These are phyloP conservation scores for Monilinia vaccinii-corymbosi DNA, from an alignment of 2,329 filamentous ascomycete species.

Conservation along the genomic window DNA sequence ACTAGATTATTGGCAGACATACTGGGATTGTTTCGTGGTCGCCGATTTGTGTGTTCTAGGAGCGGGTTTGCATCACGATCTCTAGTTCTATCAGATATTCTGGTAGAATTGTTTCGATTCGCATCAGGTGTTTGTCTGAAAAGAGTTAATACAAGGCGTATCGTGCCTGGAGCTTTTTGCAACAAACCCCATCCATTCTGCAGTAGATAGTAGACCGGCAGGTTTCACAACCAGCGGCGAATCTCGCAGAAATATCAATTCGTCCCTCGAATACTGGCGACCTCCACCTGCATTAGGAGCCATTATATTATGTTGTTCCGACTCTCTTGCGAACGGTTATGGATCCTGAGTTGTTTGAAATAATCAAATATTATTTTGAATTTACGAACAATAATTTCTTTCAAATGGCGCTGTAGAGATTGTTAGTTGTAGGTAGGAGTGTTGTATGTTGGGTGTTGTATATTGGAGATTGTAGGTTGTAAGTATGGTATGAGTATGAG, in stretches of 20 bases:
- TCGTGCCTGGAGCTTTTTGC: not conserved
- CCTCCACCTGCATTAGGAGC: slow-evolving; percentile 21
- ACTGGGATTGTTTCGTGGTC: slow-evolving; percentile 46
- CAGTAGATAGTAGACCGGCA: slow-evolving; percentile 65
- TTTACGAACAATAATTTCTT: not conserved
- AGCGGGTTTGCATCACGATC: slow-evolving; percentile 25
- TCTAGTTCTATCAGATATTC: slow-evolving; percentile 41
- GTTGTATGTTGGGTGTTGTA: not conserved
- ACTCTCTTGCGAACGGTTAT: not conserved
- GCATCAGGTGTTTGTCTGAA: slow-evolving; percentile 24
- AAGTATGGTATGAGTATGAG: not conserved
- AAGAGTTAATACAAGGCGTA: slow-evolving; percentile 17
- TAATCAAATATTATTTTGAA: not conserved
- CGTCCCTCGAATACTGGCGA: slow-evolving; percentile 58
- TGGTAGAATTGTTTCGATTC: slow-evolving; percentile 25
- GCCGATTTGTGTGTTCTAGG: slow-evolving; percentile 35
- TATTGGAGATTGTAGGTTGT: not conserved
- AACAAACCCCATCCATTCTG: slow-evolving; percentile 91
- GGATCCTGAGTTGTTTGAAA: not conserved
- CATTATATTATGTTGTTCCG: slow-evolving; percentile 14
- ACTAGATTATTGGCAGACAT: slow-evolving; percentile 27
- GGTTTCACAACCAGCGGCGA: slow-evolving; percentile 77
- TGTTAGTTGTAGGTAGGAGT: not conserved
- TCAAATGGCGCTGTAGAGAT: not conserved
- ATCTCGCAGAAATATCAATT: slow-evolving; percentile 64